Base-by-base conservation (phyloP, 768 basidiomycete genomes). In the Piloderma croceum region DNA sequence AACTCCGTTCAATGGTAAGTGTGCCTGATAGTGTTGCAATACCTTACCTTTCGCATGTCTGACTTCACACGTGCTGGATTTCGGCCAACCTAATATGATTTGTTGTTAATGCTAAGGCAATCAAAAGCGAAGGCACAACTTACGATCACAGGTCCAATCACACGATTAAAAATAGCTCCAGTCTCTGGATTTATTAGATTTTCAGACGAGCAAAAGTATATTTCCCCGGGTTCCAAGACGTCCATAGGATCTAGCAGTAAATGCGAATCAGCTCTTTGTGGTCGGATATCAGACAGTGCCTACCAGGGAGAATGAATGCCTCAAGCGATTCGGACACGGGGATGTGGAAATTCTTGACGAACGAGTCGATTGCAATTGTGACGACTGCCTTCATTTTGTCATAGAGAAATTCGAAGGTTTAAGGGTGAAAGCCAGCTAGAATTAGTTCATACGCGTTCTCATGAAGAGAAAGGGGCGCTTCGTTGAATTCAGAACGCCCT, bases 291-390 rank as follows among this genome's bases (percentile, higher is more conserved):
- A 27, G 6, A 24, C 17, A 27, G 23, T 13, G 45, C 60, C 24
- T n/a, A 83, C 87, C 87, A 24, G 87, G 82, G 1, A 84, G 59
- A 20, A 86, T 71, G 36, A 78, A 83, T 0, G 79, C 85, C 36
- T 72, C 71, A 2, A 75, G 65, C 0, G 71, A 73, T 6, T 67
- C 63, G 3, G 65, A 56, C 3, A 87, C 56, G 2, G 81, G 71
- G 32, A 89, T 77, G 3, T 72, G 71, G 42, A 71, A 83, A 21
- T 77, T 75, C 9, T 74, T 65, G 9, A 84, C 59, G 13, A 71
- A 71, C 0, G 58, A 53, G n/a, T 70, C 60, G 21, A 85, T 68
- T 0, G 68, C 63, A 0, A 47, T 22, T 6, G 57, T 52, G 0
- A 81, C 57, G 3, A 86, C 63, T n/a, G 43, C 51, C 32, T 68